Conservation (phyloP, 306 rosid species). For the Psophocarpus tetragonolobus region DNA sequence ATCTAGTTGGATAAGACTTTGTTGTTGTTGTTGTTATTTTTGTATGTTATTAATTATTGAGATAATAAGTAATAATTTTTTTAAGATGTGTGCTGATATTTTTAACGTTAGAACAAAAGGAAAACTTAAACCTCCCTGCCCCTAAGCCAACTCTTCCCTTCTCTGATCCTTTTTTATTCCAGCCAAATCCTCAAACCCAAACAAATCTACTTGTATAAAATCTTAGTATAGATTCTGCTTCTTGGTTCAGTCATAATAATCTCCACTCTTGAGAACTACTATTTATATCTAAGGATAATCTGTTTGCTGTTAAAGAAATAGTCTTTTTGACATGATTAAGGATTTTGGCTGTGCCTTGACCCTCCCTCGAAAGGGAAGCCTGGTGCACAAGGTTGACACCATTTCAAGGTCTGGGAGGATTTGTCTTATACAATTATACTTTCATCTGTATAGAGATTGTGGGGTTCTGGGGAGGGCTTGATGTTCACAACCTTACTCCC, state of each 20-base stretch:
- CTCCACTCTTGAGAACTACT: neutral
- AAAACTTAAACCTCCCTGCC: neutral
- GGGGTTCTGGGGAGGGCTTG: neutral
- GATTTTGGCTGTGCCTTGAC: neutral
- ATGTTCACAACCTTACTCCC: neutral
- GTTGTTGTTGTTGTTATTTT: too few relatives aligned
- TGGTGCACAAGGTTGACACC: neutral
- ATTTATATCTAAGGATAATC: conserved; percentile 1
- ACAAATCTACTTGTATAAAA: neutral
- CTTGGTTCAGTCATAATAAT: neutral
- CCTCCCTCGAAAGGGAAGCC: neutral
- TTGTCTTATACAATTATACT: neutral
- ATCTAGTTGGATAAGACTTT: too few relatives aligned
- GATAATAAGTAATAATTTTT: neutral
- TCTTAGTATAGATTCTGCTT: neutral
- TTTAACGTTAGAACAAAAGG: too few relatives aligned
- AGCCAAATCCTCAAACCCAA: neutral
- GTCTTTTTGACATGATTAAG: conserved; percentile 2
- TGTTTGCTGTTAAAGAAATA: neutral
- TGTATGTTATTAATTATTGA: neutral
- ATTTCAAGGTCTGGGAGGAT: neutral
- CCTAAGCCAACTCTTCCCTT: too few relatives aligned
- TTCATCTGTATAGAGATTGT: neutral
- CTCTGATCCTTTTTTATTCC: neutral
- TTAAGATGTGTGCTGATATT: neutral